phyloP scores from a whole-genome alignment of 2,329 filamentous ascomycete species.

The Fusarium veterinarium region DNA sequence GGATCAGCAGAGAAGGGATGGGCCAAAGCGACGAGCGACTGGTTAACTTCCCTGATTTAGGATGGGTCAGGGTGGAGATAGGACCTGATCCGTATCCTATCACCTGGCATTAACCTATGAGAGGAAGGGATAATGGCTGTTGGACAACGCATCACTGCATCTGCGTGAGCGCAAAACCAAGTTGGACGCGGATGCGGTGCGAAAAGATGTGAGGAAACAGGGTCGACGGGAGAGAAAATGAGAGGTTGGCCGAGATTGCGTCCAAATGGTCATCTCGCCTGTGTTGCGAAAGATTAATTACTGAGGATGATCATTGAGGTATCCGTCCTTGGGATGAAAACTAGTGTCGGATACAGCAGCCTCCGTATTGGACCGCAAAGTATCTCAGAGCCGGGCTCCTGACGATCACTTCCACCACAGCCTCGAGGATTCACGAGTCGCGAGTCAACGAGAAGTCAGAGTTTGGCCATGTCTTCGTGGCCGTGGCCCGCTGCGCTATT shows the following conservation, averaged over 20 bases:
- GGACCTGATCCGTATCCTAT: constrained; percentile 57
- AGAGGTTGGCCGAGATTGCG: constrained; percentile 43
- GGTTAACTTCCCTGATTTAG: constrained; percentile 55
- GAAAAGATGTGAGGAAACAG: constrained; percentile 24
- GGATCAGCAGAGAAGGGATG: constrained; percentile 48
- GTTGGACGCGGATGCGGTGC: constrained; percentile 28
- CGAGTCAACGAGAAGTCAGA: constrained; percentile 23
- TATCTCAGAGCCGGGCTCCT: constrained; percentile 28
- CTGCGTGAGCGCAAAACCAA: constrained; percentile 43
- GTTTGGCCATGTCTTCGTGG: constrained; percentile 25
- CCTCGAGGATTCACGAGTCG: constrained; percentile 2
- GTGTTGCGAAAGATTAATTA: constrained; percentile 22
- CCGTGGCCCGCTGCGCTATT: constrained; percentile 33
- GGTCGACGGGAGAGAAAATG: constrained; percentile 11
- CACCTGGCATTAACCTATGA: constrained; percentile 50
- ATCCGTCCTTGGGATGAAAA: constrained; percentile 19
- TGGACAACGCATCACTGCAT: constrained; percentile 60
- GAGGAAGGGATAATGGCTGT: constrained; percentile 58
- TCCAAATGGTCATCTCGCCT: constrained; percentile 34
- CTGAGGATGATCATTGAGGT: constrained; percentile 39
- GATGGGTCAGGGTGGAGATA: constrained; percentile 52
- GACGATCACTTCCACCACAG: constrained; percentile 28
- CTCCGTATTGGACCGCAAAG: constrained; percentile 25
- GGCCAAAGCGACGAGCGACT: constrained; percentile 44
- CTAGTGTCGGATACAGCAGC: constrained; percentile 18